These are phyloP conservation scores for Diaporthe longicolla DNA, from an alignment of 2,329 filamentous ascomycete species.

Conservation along the genomic window DNA sequence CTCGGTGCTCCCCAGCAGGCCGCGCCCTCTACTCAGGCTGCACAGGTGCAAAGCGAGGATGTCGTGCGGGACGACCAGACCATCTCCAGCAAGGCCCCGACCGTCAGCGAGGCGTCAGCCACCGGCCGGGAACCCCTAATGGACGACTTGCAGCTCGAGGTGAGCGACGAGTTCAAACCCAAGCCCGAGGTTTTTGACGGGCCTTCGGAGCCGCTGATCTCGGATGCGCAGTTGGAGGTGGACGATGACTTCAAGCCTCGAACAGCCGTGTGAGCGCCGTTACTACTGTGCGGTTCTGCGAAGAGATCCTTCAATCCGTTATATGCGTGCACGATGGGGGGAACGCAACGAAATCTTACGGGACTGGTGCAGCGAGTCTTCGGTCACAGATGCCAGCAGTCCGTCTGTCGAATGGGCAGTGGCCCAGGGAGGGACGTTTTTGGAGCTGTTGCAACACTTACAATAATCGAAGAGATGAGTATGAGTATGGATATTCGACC, in stretches of 20 bases:
- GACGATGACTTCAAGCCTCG: conserved; percentile 40
- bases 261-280: not conserved
- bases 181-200: not conserved
- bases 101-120: conserved; percentile 5
- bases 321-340: not conserved
- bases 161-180: conserved; percentile 10
- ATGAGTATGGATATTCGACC: not conserved
- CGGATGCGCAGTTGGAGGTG: conserved; percentile 39
- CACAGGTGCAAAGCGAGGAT: not conserved
- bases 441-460: not conserved
- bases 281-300: too few species aligned
- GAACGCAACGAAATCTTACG: not conserved
- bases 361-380: not conserved
- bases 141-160: conserved; percentile 5
- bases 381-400: too few species aligned
- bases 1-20: not conserved
- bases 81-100: conserved; percentile 11
- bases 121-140: conserved; percentile 10
- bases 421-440: not conserved
- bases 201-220: conserved; percentile 33
- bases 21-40: not conserved
- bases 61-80: conserved; percentile 13
- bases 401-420: not conserved
- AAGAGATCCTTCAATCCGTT: too few species aligned
- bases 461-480: not conserved